Evolutionary conservation across 2,329 filamentous ascomycete genomes (phyloP).

Genomic region (Cryphonectria nitschkei): DNA sequence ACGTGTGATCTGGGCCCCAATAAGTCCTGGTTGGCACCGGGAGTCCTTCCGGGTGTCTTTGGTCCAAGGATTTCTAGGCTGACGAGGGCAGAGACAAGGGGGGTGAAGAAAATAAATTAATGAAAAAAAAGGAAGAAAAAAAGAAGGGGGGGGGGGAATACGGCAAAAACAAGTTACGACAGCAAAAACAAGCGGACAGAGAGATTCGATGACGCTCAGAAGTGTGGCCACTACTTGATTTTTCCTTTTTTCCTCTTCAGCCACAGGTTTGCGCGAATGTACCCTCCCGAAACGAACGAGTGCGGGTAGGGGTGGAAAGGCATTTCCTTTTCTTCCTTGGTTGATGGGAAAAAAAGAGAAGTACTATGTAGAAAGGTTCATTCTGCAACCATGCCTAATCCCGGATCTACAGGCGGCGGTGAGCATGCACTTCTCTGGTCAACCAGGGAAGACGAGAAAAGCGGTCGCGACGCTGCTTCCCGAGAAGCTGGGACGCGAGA

Average conservation of each 20-base stretch:
- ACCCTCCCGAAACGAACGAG: background rate
- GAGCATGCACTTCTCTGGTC: slow-evolving; percentile 2
- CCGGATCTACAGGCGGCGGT: slow-evolving; percentile 10
- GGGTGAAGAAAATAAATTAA: background rate
- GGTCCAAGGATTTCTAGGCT: slow-evolving; percentile 17
- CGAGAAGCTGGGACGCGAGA: slow-evolving; percentile 14
- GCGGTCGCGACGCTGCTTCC: slow-evolving; percentile 12
- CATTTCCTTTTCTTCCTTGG: background rate
- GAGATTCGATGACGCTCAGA: background rate
- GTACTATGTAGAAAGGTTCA: background rate
- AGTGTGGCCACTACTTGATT: background rate
- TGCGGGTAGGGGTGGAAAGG: no score
- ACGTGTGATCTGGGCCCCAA: background rate
- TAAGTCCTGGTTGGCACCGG: background rate
- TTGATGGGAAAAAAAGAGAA: background rate
- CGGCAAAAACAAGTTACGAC: background rate
- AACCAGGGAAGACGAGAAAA: slow-evolving; percentile 21
- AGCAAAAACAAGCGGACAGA: background rate
- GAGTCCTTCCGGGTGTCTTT: background rate
- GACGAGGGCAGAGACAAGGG: background rate
- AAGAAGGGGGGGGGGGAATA: background rate
- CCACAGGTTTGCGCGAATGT: background rate
- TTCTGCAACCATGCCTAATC: background rate
- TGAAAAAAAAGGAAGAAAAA: background rate
- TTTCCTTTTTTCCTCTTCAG: background rate